These are phyloP conservation scores for Peronosclerospora sorghi DNA, from an alignment of 352 stramenopile genomes.

Conservation along the genomic window DNA sequence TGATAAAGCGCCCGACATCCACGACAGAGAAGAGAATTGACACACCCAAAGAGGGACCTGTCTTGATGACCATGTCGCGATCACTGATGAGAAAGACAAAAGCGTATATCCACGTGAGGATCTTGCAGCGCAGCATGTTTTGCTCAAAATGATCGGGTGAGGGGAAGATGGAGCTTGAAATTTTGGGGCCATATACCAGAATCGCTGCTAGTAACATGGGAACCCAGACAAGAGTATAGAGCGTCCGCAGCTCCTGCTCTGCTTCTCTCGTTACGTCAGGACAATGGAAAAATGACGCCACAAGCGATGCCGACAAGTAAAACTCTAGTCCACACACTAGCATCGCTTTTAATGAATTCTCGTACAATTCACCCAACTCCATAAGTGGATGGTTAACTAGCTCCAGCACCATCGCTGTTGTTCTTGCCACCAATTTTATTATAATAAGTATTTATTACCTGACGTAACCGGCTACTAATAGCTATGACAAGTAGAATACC, in stretches of 20 bases:
- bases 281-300: constrained; percentile 64
- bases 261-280: constrained; percentile 32
- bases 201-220: constrained; percentile 30
- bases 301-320: constrained; percentile 58
- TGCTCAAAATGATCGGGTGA: constrained; percentile 48
- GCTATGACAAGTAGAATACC: too few relatives aligned
- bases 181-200: constrained; percentile 45
- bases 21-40: constrained; percentile 56
- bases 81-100: constrained; percentile 55
- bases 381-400: constrained; percentile 30
- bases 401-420: constrained; percentile 10
- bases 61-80: constrained; percentile 61
- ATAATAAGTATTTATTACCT: too few relatives aligned
- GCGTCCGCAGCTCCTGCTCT: constrained; percentile 58
- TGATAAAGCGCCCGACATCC: constrained; percentile 62
- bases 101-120: constrained; percentile 54
- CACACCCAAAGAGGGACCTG: constrained; percentile 50
- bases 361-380: constrained; percentile 27
- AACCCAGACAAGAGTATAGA: constrained; percentile 54
- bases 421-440: constrained; percentile 8
- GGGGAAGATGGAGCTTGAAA: constrained; percentile 29
- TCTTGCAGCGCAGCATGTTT: constrained; percentile 59
- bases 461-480: too few relatives aligned
- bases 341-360: constrained; percentile 51
- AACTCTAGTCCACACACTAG: constrained; percentile 53